Base-by-base conservation (phyloP, 2,329 filamentous ascomycete species). In the Aspergillus piperis region DNA sequence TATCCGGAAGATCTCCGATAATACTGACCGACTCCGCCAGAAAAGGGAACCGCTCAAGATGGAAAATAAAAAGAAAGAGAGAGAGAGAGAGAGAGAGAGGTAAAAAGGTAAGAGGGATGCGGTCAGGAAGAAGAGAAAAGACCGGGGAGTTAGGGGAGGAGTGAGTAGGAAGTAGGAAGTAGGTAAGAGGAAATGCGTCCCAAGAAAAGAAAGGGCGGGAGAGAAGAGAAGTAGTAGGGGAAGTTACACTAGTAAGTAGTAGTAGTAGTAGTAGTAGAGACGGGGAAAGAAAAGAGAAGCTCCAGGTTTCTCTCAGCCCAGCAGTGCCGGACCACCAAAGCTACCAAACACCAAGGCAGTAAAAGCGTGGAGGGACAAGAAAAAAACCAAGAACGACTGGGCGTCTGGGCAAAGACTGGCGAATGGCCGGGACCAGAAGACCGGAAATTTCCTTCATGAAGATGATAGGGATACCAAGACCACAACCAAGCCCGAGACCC, bases 391-490 rank as follows among this genome's bases (percentile, higher is more conserved):
- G 13, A 13, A n/a, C 7, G 30, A 57, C 17, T 21, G 19, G 58
- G 39, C 54, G 51, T 58, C 62, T 64, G 58, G 60, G 62, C 62
- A 64, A 51, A 36, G 32, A 13, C 41, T 44, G 41, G 41, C 41
- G 41, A 44, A 44, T 44, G 41, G 41, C 41, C 41, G 41, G 41
- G 41, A 44, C 41, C 41, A 59, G 39, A 53, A 36, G 54, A 21
- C 47, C 49, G 44, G 57, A 63, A 62, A 63, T 61, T 52, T 62
- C 61, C 32, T 36, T 36, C 11, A 36, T 36, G 32, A 36, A 36
- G 32, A 59, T 54, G 58, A 58, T 54, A 48, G 48, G 53, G 57
- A 52, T 57, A 59, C 51, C 58, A 65, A 64, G 62, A 66, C 63
- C 30, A 59, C 23, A 54, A 61, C 42, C 49, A 62, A 62, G 61